Percentiles rank a stretch among this genome's conserved stretches.
phyloP scores from a whole-genome alignment of 116 monocot species.

The Phalaenopsis hybrid region DNA sequence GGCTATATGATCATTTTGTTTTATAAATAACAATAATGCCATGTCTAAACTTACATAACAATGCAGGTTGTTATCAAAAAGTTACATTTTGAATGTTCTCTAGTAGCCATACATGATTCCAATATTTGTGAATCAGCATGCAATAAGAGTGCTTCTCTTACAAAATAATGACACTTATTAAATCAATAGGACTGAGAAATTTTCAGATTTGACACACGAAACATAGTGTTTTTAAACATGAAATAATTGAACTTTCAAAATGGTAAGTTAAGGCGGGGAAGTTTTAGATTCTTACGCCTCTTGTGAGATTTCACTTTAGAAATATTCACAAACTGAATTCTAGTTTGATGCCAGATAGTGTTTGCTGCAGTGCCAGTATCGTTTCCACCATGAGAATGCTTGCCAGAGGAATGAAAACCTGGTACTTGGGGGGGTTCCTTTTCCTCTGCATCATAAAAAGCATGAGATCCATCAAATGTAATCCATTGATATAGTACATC shows the following conservation, averaged over 20 bases:
- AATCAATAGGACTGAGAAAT: background rate
- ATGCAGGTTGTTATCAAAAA: background rate
- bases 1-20: no score
- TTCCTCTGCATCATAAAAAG: background rate
- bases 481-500: no score
- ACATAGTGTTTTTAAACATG: background rate
- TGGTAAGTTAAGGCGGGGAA: background rate
- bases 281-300: slow-evolving; percentile 31
- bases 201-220: background rate
- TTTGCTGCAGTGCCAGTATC: background rate
- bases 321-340: slow-evolving; percentile 5
- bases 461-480: background rate
- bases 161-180: background rate
- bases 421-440: background rate
- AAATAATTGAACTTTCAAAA: background rate
- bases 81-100: background rate
- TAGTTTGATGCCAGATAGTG: background rate
- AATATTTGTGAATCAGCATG: background rate
- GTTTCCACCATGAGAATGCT: slow-evolving; percentile 3
- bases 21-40: no score
- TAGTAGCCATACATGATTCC: background rate
- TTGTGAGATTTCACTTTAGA: slow-evolving; percentile 30
- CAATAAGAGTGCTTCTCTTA: background rate
- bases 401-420: background rate
- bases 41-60: background rate